Evolutionary conservation across 345 rosid genomes (phyloP), one percentile per base, ranked within the genome.

Genomic region (Noccaea bulbosa): DNA sequence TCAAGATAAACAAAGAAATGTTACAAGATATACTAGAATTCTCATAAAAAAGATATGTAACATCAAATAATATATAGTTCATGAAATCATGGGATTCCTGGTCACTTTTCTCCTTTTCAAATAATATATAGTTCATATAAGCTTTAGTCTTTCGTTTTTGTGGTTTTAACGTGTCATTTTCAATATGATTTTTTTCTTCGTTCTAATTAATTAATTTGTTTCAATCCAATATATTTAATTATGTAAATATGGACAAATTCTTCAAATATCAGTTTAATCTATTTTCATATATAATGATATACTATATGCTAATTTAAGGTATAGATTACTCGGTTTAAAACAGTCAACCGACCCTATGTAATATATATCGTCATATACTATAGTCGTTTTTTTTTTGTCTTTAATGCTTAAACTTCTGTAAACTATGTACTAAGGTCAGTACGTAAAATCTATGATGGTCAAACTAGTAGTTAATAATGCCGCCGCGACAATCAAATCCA

Each of bases 51-150:
- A 40, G n/a, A 32, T 33, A 15, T 46, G 4, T 62, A 33, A 15
- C 2, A n/a, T 60, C 27, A 40, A 6, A 43, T 41, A 7, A 10
- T 30, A 54, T 32, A 44, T 44, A 56, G 14, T 32, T 71, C 27
- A 41, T 9, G 35, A 51, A 16, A 62, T 71, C 75, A 71, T 52
- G 69, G 68, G 75, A 62, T 51, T 71, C 75, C 2, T 62, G 75
- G 61, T 71, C 10, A 30, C 37, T 60, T 49, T 8, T 22, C 20
- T 39, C 12, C 68, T 34, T 60, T 70, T 70, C 39, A n/a, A n/a
- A n/a, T n/a, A n/a, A n/a, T n/a, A n/a, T n/a, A n/a, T n/a, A n/a
- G n/a, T n/a, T n/a, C n/a, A n/a, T n/a, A n/a, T n/a, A 37, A 47
- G 74, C 46, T 57, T 17, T 34, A 22, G 37, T 43, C 33, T 70